Evolutionary conservation across 208 protist genomes (phyloP).

Genomic region (Crithidia fasciculata): DNA sequence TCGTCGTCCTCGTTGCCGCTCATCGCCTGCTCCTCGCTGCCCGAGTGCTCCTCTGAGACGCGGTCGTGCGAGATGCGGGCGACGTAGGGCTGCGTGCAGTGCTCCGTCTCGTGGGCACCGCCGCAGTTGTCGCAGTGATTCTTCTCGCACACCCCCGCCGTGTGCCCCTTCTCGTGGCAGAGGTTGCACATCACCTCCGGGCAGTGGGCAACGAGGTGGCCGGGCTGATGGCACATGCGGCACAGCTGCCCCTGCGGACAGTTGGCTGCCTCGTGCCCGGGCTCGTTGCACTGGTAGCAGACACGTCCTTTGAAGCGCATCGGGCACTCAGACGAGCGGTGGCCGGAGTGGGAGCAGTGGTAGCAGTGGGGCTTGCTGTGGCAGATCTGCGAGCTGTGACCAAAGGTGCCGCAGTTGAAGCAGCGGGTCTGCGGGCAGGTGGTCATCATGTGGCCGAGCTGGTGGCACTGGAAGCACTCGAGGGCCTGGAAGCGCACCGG

Average conservation of each 20-base stretch:
- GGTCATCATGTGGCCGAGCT: constrained; percentile 80
- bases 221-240: constrained; percentile 77
- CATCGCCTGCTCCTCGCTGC: not conserved
- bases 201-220: constrained; percentile 82
- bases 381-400: constrained; percentile 85
- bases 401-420: constrained; percentile 89
- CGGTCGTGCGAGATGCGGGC: constrained; percentile 20
- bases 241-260: constrained; percentile 81
- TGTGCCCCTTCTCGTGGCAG: constrained; percentile 84
- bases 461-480: constrained; percentile 88
- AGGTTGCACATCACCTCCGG: constrained; percentile 70
- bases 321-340: constrained; percentile 82
- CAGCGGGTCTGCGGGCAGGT: constrained; percentile 86
- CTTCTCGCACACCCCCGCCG: constrained; percentile 66
- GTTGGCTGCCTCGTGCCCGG: constrained; percentile 81
- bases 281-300: constrained; percentile 91
- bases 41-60: constrained; percentile 24
- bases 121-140: constrained; percentile 52
- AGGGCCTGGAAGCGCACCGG: constrained; percentile 64
- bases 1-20: constrained; percentile 14
- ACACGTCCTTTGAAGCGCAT: constrained; percentile 72
- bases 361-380: constrained; percentile 88
- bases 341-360: constrained; percentile 81
- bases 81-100: constrained; percentile 37
- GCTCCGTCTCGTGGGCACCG: constrained; percentile 39